Evolutionary conservation across 371 early-diverging fungal species (phyloP).

Genomic region (Cokeromyces recurvatus): DNA sequence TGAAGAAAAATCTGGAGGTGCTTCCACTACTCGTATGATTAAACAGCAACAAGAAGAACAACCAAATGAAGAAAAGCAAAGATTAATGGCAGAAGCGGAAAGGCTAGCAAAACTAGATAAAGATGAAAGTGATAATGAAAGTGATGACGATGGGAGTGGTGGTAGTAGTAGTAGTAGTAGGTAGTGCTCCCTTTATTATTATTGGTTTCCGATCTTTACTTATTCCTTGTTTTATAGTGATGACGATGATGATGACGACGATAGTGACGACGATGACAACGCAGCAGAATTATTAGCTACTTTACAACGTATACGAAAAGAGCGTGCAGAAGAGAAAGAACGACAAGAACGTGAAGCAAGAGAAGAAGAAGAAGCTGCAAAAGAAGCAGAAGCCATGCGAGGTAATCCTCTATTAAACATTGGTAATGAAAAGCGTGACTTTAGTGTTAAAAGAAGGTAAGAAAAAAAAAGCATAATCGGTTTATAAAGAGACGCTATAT

Average conservation of each 20-base stretch:
- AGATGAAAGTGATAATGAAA: slow-evolving; percentile 64
- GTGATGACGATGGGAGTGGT: slow-evolving; percentile 35
- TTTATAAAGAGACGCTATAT: too few relatives aligned
- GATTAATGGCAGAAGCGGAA: slow-evolving; percentile 36
- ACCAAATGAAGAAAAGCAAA: slow-evolving; percentile 27
- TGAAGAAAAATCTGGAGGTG: slow-evolving; percentile 37
- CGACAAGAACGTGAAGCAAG: slow-evolving; percentile 68
- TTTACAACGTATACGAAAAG: slow-evolving; percentile 91
- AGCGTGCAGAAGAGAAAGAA: slow-evolving; percentile 89
- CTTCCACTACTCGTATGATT: slow-evolving; percentile 18
- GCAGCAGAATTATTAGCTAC: slow-evolving; percentile 86
- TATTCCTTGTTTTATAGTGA: neutral
- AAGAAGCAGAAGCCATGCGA: slow-evolving; percentile 56
- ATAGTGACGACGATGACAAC: slow-evolving; percentile 90
- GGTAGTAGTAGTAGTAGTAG: slow-evolving; percentile 12
- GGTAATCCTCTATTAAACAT: slow-evolving; percentile 83
- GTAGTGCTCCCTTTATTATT: too few relatives aligned
- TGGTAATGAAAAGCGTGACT: slow-evolving; percentile 56
- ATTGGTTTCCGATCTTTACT: neutral
- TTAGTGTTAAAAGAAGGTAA: slow-evolving; percentile 84
- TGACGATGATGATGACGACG: slow-evolving; percentile 43
- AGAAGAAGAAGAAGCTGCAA: slow-evolving; percentile 46
- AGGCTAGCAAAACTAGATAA: slow-evolving; percentile 51
- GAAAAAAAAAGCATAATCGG: neutral
- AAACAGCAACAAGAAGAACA: slow-evolving; percentile 23